phyloP scores from a whole-genome alignment of 164 flowering plant genomes.

The Vitis vinifera region ASM3070453v1 NC_081810.1:17910001-17910500 shows the following conservation, averaged over 20 bases:
- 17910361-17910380: constrained; percentile 31
- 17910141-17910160: background rate
- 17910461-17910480: constrained; percentile 84
- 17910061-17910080: constrained; percentile 35
- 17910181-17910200: background rate
- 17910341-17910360: constrained; percentile 33
- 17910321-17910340: constrained; percentile 54
- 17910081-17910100: constrained; percentile 58
- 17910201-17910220: background rate
- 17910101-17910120: constrained; percentile 65
- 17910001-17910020: too few relatives aligned
- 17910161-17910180: too few relatives aligned
- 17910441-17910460: constrained; percentile 78
- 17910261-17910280: background rate
- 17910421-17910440: constrained; percentile 65
- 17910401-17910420: constrained; percentile 56
- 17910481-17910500: constrained; percentile 95
- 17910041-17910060: constrained; percentile 32
- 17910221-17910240: too few relatives aligned
- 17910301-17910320: constrained; percentile 80
- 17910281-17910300: constrained; percentile 7
- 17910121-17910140: background rate
- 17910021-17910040: constrained; percentile 22
- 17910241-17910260: too few relatives aligned
- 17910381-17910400: constrained; percentile 34